Percentiles rank a stretch among this genome's conserved stretches.
Conservation (phyloP, 768 basidiomycete species). For the Collybia sp. region DNA sequence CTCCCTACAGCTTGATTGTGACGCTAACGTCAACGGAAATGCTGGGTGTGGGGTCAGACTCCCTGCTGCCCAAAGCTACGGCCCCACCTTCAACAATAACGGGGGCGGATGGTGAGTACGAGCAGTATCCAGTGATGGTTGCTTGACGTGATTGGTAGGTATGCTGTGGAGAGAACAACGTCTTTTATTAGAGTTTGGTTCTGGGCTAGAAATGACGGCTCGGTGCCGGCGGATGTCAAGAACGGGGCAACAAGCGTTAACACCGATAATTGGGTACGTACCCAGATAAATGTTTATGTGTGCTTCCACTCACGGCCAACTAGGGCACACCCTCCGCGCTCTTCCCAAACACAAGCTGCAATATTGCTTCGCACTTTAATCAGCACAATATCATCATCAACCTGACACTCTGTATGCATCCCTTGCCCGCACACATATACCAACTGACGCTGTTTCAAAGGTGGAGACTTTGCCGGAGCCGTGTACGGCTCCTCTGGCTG, state of each 20-base stretch:
- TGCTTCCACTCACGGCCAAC: not conserved
- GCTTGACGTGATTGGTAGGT: constrained; percentile 30
- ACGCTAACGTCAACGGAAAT: constrained; percentile 34
- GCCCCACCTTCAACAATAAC: constrained; percentile 50
- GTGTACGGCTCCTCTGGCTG: constrained; percentile 46
- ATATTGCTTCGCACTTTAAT: constrained; percentile 50
- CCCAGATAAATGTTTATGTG: not conserved
- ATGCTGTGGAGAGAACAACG: constrained; percentile 56
- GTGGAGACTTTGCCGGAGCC: constrained; percentile 57
- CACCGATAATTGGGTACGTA: constrained; percentile 51
- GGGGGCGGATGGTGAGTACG: constrained; percentile 53
- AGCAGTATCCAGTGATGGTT: not conserved
- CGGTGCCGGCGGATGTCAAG: constrained; percentile 44
- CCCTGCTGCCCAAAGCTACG: constrained; percentile 39
- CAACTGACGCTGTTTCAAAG: constrained; percentile 10
- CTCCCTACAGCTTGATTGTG: constrained; percentile 32
- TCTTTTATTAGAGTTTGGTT: constrained; percentile 65
- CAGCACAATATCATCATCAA: constrained; percentile 65
- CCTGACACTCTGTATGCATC: constrained; percentile 31
- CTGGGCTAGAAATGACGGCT: constrained; percentile 52
- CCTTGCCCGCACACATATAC: not conserved
- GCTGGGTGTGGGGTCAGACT: constrained; percentile 41
- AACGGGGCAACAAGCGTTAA: constrained; percentile 34
- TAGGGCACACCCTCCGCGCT: constrained; percentile 52
- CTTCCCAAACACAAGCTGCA: constrained; percentile 57